phyloP scores from a whole-genome alignment of 2,329 filamentous ascomycete species.

The Fusarium proliferatum region DNA sequence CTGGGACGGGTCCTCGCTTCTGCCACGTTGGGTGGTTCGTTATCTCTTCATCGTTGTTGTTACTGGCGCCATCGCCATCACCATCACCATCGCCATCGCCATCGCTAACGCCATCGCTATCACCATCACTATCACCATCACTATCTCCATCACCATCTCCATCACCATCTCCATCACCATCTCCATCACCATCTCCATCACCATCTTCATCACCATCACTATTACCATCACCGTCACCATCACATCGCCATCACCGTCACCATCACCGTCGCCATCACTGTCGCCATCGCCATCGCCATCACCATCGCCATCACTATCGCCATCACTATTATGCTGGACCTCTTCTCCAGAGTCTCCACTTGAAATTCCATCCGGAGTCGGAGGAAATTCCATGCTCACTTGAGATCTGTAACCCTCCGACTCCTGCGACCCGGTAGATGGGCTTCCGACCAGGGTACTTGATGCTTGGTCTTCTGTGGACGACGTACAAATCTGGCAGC shows the following conservation, averaged over 20 bases:
- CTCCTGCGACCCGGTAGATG: not conserved
- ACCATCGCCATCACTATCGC: not conserved
- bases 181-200: not conserved
- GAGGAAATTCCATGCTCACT: too few species aligned
- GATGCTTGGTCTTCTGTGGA: not conserved
- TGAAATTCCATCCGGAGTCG: too few species aligned
- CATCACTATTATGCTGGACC: not conserved
- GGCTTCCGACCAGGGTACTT: not conserved
- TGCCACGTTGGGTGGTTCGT: not conserved
- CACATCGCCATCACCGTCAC: too few species aligned
- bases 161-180: not conserved
- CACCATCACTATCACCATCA: too few species aligned
- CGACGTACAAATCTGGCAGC: not conserved
- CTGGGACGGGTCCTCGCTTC: not conserved
- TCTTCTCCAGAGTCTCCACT: not conserved
- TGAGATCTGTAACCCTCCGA: too few species aligned
- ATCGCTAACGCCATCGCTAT: not conserved
- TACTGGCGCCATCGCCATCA: too few species aligned
- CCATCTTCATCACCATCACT: too few species aligned
- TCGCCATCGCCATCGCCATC: not conserved
- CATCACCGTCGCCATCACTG: too few species aligned
- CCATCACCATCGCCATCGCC: not conserved
- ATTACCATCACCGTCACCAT: too few species aligned
- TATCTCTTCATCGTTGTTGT: not conserved
- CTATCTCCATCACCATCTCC: not conserved